phyloP scores from a whole-genome alignment of 768 basidiomycete genomes.

The Russula compacta region DNA sequence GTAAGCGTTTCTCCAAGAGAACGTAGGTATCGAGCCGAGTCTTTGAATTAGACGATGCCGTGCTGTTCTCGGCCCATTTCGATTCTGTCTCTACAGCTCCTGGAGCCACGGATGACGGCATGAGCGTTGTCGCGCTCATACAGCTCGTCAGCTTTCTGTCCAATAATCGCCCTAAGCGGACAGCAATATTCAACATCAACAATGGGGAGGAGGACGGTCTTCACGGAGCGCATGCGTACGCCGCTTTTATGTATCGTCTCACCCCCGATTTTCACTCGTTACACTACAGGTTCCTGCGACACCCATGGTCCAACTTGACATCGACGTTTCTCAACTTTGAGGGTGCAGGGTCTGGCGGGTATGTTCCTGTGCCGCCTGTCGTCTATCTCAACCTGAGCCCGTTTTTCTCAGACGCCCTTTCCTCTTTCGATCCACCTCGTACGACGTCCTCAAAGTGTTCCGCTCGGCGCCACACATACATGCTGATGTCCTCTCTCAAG shows the following conservation, averaged over 20 bases:
- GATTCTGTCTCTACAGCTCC: conserved; percentile 71
- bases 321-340: conserved; percentile 74
- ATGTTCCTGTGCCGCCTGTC: conserved; percentile 15
- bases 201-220: conserved; percentile 78
- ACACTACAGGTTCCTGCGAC: conserved; percentile 48
- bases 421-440: conserved; percentile 63
- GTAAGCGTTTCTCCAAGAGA: conserved; percentile 14
- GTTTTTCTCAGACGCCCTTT: conserved; percentile 48
- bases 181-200: conserved; percentile 76
- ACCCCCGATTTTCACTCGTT: not conserved
- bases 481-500: conserved; percentile 58
- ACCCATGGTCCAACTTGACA: conserved; percentile 63
- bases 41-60: conserved; percentile 29
- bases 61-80: conserved; percentile 74
- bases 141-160: conserved; percentile 46
- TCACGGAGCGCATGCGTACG: conserved; percentile 60
- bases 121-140: conserved; percentile 57
- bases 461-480: conserved; percentile 55
- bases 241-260: conserved; percentile 8
- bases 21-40: not conserved
- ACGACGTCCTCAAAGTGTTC: conserved; percentile 48
- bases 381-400: not conserved
- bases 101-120: conserved; percentile 73
- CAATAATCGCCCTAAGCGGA: conserved; percentile 41
- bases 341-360: conserved; percentile 76